Percentiles rank a stretch among this genome's conserved stretches.
These are phyloP conservation scores for Tolypocladium ovalisporum DNA, from an alignment of 2,329 filamentous ascomycete species.

Conservation along the genomic window DNA sequence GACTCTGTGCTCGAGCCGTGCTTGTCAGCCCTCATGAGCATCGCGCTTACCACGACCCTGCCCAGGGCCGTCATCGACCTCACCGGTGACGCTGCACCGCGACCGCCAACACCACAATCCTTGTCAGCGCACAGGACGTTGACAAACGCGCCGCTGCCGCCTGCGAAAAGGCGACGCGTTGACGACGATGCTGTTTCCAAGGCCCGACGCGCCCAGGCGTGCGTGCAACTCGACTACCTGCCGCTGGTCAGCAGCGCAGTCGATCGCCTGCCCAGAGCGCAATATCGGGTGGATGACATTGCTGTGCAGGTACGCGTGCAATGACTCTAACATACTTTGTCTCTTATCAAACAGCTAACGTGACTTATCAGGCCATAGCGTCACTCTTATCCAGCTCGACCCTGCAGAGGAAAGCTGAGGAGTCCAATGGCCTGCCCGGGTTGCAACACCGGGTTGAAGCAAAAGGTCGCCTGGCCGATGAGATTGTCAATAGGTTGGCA, in stretches of 20 bases:
- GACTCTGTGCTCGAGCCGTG: background rate
- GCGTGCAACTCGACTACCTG: constrained; percentile 18
- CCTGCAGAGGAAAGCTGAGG: constrained; percentile 13
- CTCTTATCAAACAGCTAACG: background rate
- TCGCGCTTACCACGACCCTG: constrained; percentile 14
- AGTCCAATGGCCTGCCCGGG: constrained; percentile 8
- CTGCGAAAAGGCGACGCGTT: constrained; percentile 19
- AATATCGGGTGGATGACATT: constrained; percentile 16
- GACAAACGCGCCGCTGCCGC: constrained; percentile 17
- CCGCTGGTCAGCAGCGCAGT: constrained; percentile 19
- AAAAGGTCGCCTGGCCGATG: constrained; percentile 4
- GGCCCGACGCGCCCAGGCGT: constrained; percentile 9
- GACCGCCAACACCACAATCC: constrained; percentile 3
- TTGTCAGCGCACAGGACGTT: background rate
- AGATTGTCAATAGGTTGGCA: constrained; percentile 11
- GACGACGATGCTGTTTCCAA: constrained; percentile 6
- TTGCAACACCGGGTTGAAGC: constrained; percentile 10
- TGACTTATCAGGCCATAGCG: constrained; percentile 10
- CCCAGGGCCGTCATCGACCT: constrained; percentile 18
- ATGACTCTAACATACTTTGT: background rate
- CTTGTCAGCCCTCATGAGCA: constrained; percentile 11
- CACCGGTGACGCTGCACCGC: constrained; percentile 10
- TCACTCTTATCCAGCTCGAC: constrained; percentile 10
- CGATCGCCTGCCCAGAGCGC: constrained; percentile 9
- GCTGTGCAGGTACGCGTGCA: constrained; percentile 17